These are phyloP conservation scores for Scutellaria minor DNA, from an alignment of 257 asterid species.

Conservation along the genomic window DNA sequence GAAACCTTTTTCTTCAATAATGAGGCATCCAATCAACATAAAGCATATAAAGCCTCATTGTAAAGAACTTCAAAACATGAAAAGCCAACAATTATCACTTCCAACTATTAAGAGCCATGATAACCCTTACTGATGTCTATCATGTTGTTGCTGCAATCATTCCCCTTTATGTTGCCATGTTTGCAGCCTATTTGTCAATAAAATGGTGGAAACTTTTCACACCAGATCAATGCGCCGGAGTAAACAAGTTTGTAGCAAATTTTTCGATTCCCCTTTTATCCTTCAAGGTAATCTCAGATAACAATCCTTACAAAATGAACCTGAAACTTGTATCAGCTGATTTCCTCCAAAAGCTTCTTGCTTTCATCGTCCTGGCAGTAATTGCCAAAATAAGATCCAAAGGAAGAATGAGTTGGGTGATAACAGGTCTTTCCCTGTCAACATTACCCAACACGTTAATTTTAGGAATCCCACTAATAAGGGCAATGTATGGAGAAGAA, in stretches of 20 bases:
- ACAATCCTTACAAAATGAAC: constrained; percentile 80
- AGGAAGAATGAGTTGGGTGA: constrained; percentile 70
- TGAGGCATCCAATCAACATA: constrained; percentile 45
- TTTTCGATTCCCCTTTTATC: constrained; percentile 83
- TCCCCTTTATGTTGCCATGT: constrained; percentile 76
- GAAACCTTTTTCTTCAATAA: constrained; percentile 40
- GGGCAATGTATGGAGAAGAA: constrained; percentile 81
- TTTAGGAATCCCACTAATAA: constrained; percentile 78
- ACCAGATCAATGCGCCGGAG: constrained; percentile 78
- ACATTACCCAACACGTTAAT: constrained; percentile 84
- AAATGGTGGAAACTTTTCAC: constrained; percentile 79
- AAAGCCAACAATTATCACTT: constrained; percentile 36
- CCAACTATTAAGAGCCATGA: constrained; percentile 53
- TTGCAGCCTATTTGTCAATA: constrained; percentile 67
- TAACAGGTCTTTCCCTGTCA: constrained; percentile 82
- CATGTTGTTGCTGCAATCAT: constrained; percentile 68
- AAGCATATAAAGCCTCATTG: constrained; percentile 51
- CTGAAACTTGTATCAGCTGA: constrained; percentile 71
- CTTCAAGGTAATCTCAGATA: constrained; percentile 74
- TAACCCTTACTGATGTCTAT: constrained; percentile 56
- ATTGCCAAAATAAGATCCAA: constrained; percentile 51
- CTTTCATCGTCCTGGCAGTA: constrained; percentile 47
- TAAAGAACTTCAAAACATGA: constrained; percentile 28
- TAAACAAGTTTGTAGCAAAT: constrained; percentile 88
- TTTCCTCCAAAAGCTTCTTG: constrained; percentile 67